Conservation (phyloP, 192 early-diverging fungal species). For the Coemansia sp. region DNA sequence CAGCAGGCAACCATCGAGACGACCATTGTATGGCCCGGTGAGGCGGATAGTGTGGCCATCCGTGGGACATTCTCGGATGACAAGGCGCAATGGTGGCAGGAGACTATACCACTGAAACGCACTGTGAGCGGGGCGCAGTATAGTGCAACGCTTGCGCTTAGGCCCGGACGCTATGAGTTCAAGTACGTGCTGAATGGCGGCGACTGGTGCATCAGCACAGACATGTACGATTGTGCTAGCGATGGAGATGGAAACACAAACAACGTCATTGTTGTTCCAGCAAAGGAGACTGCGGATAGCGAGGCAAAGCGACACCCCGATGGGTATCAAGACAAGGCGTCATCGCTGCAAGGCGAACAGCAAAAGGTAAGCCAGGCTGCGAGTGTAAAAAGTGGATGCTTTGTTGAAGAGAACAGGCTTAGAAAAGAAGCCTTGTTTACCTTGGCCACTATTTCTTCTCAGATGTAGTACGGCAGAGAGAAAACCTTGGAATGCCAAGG, state of each 20-base stretch:
- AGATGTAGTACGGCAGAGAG: not conserved
- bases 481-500: not conserved
- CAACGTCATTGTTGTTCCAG: conserved; percentile 30
- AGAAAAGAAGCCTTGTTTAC: not conserved
- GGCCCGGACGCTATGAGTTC: conserved; percentile 46
- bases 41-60: conserved; percentile 35
- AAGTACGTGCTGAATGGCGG: conserved; percentile 42
- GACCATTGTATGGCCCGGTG: conserved; percentile 33
- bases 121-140: conserved; percentile 2
- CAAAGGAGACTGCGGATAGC: not conserved
- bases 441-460: not conserved
- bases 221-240: conserved; percentile 19
- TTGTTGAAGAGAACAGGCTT: not conserved
- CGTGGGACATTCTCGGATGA: conserved; percentile 41
- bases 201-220: conserved; percentile 39
- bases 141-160: conserved; percentile 23
- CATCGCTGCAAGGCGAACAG: not conserved
- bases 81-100: conserved; percentile 32
- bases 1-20: conserved; percentile 9
- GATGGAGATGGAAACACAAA: conserved; percentile 44
- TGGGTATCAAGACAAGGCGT: not conserved
- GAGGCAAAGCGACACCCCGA: not conserved
- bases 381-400: not conserved
- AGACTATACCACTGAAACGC: conserved; percentile 28
- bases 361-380: not conserved